Evolutionary conservation across 2,329 filamentous ascomycete genomes (phyloP).

Genomic region (Ascosphaera pollenicola): DNA sequence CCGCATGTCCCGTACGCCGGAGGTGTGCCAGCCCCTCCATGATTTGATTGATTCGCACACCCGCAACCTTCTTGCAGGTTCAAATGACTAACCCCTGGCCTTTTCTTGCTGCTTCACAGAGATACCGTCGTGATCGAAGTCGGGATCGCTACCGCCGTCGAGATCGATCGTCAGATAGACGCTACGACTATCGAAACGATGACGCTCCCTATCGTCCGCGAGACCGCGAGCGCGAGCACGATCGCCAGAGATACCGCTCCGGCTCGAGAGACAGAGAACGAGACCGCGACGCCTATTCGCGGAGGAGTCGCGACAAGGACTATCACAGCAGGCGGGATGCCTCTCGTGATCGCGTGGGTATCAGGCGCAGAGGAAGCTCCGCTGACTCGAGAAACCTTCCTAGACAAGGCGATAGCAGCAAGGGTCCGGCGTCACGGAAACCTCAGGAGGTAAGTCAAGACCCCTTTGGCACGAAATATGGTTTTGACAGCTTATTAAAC

Average conservation of each 20-base stretch:
- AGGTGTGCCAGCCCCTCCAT: slow-evolving; percentile 16
- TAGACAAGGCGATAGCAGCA: slow-evolving; percentile 43
- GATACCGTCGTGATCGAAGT: slow-evolving; percentile 22
- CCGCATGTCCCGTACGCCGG: slow-evolving; percentile 26
- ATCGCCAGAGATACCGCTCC: background rate
- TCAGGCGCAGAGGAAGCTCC: slow-evolving; percentile 44
- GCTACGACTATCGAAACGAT: slow-evolving; percentile 21
- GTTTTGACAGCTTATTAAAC: no score
- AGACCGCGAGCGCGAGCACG: slow-evolving; percentile 20
- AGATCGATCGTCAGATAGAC: slow-evolving; percentile 41
- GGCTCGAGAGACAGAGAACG: no score
- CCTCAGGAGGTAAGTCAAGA: slow-evolving; percentile 33
- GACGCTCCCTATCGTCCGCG: slow-evolving; percentile 36
- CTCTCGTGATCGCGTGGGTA: slow-evolving; percentile 39
- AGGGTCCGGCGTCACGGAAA: slow-evolving; percentile 26
- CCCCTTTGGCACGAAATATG: no score
- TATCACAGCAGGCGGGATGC: slow-evolving; percentile 50
- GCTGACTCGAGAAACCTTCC: slow-evolving; percentile 45
- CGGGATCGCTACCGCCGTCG: slow-evolving; percentile 37
- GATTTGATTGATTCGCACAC: no score
- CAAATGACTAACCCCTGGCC: no score
- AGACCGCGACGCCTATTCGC: slow-evolving; percentile 35
- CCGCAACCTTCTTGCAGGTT: no score
- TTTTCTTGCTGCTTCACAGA: slow-evolving; percentile 13
- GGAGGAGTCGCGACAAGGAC: slow-evolving; percentile 46